These are phyloP conservation scores for Hypoxylon lienhwacheense DNA, from an alignment of 495 filamentous ascomycete genomes.

Conservation along the genomic window DNA sequence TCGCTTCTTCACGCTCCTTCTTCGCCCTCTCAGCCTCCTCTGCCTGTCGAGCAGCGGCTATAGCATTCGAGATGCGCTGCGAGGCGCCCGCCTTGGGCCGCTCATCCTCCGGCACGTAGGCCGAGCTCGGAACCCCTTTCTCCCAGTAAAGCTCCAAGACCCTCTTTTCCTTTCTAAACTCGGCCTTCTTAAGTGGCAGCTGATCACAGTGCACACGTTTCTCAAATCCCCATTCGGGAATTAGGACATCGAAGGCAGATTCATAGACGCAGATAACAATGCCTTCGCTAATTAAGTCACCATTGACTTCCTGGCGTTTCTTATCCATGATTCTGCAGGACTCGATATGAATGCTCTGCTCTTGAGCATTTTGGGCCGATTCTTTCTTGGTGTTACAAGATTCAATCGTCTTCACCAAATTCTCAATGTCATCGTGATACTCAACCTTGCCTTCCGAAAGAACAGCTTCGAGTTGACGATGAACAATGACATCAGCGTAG, in stretches of 20 bases:
- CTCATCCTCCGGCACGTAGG: constrained; percentile 96
- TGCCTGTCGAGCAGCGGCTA: constrained; percentile 73
- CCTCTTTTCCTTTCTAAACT: constrained; percentile 92
- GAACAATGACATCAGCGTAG: constrained; percentile 92
- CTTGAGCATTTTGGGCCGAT: constrained; percentile 93
- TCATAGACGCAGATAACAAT: constrained; percentile 98
- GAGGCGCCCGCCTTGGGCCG: constrained; percentile 76
- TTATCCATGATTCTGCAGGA: constrained; percentile 93
- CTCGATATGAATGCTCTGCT: constrained; percentile 98
- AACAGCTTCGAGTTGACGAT: constrained; percentile 88
- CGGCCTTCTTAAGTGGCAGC: constrained; percentile 95
- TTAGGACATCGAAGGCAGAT: constrained; percentile 96
- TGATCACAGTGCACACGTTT: constrained; percentile 99
- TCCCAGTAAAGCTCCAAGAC: constrained; percentile 98
- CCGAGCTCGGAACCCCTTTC: constrained; percentile 95
- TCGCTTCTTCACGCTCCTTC: constrained; percentile 81
- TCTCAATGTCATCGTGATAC: constrained; percentile 86
- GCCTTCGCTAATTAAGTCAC: constrained; percentile 94
- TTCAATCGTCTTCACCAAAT: constrained; percentile 87
- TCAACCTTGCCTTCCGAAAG: constrained; percentile 81
- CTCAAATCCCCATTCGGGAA: constrained; percentile 97
- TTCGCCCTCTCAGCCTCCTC: constrained; percentile 77
- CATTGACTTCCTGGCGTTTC: constrained; percentile 77
- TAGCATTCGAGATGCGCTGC: constrained; percentile 69
- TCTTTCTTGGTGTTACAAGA: constrained; percentile 99